phyloP scores from a whole-genome alignment of 2,329 filamentous ascomycete genomes.

The Alternaria postmessia region DNA sequence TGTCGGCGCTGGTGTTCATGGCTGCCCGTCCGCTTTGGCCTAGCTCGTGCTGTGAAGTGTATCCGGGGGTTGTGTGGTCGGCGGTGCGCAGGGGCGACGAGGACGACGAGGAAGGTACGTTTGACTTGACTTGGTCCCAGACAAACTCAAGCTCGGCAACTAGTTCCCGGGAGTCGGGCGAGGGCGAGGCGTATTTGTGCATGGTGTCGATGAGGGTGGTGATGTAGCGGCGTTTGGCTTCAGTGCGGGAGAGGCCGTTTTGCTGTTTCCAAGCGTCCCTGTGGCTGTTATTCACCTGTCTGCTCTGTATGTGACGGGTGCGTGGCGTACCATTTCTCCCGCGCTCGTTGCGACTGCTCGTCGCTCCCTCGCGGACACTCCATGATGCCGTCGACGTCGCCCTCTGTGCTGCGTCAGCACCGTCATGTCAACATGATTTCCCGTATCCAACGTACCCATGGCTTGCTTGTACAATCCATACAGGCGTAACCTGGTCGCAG shows the following conservation, averaged over 20 bases:
- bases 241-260: slow-evolving; percentile 81
- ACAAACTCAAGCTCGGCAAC: slow-evolving; percentile 98
- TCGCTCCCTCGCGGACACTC: slow-evolving; percentile 71
- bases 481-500: slow-evolving; percentile 83
- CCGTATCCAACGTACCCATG: slow-evolving; percentile 67
- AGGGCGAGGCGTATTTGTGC: slow-evolving; percentile 90
- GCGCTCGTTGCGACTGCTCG: slow-evolving; percentile 62
- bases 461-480: slow-evolving; percentile 99
- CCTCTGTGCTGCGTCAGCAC: slow-evolving; percentile 64
- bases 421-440: neutral
- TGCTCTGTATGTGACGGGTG: neutral
- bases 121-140: slow-evolving; percentile 97
- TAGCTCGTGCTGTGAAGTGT: slow-evolving; percentile 29
- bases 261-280: slow-evolving; percentile 96
- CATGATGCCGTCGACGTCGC: slow-evolving; percentile 94
- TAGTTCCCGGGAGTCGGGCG: slow-evolving; percentile 83
- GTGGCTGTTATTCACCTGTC: slow-evolving; percentile 1
- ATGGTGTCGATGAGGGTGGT: slow-evolving; percentile 94
- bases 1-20: slow-evolving; percentile 20
- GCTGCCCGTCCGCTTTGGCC: slow-evolving; percentile 56
- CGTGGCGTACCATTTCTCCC: slow-evolving; percentile 75
- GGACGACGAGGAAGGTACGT: slow-evolving; percentile 68
- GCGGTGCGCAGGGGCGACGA: slow-evolving; percentile 52
- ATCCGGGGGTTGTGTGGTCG: slow-evolving; percentile 40
- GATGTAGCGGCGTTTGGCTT: slow-evolving; percentile 94